Base-by-base conservation (phyloP, 306 rosid species). In the Purshia tridentata region DNA sequence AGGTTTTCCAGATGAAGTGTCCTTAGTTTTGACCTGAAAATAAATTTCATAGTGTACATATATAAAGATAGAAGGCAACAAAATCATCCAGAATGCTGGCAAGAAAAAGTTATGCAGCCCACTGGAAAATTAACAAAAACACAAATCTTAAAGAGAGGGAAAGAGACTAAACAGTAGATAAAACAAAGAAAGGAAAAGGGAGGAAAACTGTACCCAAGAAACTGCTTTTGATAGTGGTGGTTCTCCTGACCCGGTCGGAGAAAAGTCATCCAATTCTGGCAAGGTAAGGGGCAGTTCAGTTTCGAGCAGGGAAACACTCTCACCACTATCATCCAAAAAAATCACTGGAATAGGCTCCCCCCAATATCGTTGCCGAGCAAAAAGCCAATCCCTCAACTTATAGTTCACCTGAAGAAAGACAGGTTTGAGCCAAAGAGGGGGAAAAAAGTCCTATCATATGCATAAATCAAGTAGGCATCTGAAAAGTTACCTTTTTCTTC, bases 311-410 rank as follows among this genome's bases (percentile, higher is more conserved):
- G 97, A 91, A 77, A 88, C 81, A 75, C 86, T 78, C 80, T 94
- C 96, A 75, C 84, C 88, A 76, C 71, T 82, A 56, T 82, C 91
- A 79, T 89, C 92, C 85, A 87, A 78, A 78, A 91, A 91, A 83
- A 91, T 78, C 42, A 94, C 91, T 78, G 98, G 98, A 80, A 94
- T 94, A 74, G 98, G 98, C 75, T 94, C 98, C 23, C 98, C 98
- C 98, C 98, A 94, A 84, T 94, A 94, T 13, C 98, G 92, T 79
- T 94, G 98, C 55, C 98, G 87, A 71, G 98, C 98, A 89, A 94
- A 94, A 73, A 94, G 98, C 98, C 98, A 91, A 79, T 94, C 98
- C 87, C 98, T 89, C 86, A 94, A 85, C 83, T 89, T 94, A 86
- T 79, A 91, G 81, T 94, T 94, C 78, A 94, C 96, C 98, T 94